A percentile compares a stretch with the other conserved stretches of the same genome.
Evolutionary conservation across 345 rosid species (phyloP).

Genomic region (Citropsis articulata): DNA sequence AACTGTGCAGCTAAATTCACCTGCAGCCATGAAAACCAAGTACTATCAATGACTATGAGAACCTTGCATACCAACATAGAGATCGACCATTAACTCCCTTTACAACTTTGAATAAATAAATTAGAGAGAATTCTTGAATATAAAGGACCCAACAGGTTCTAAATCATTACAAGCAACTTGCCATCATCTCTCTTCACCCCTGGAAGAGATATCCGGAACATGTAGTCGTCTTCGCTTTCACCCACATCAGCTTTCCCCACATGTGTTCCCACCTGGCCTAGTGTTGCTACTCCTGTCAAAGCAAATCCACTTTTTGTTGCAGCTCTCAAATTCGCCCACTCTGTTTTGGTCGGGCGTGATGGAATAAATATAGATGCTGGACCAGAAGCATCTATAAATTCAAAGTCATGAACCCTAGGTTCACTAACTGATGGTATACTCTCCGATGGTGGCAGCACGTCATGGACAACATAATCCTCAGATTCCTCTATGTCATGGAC

Average conservation of each 20-base stretch:
- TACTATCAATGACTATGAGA: background rate
- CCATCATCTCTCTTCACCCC: conserved; percentile 66
- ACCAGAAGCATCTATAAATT: conserved; percentile 6
- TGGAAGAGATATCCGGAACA: conserved; percentile 59
- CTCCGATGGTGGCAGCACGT: background rate
- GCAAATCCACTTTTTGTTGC: conserved; percentile 28
- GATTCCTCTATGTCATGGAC: background rate
- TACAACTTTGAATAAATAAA: background rate
- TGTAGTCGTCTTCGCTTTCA: conserved; percentile 51
- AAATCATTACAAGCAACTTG: conserved; percentile 20
- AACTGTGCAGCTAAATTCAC: conserved; percentile 49
- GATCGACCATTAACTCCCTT: background rate
- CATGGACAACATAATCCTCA: background rate
- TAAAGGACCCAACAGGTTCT: background rate
- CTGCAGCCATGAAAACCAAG: conserved; percentile 24
- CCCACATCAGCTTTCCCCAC: conserved; percentile 54
- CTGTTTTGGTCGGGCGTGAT: conserved; percentile 27
- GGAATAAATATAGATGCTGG: conserved; percentile 26
- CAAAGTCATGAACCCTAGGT: background rate
- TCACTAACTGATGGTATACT: background rate
- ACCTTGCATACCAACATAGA: background rate
- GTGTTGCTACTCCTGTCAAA: conserved; percentile 36
- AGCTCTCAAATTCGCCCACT: conserved; percentile 23
- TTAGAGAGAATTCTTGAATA: background rate
- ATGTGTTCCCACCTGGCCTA: conserved; percentile 32